These are phyloP conservation scores for Nakaseomyces sp. DNA, from an alignment of 1,139 yeast genomes.

Conservation along the genomic window DNA sequence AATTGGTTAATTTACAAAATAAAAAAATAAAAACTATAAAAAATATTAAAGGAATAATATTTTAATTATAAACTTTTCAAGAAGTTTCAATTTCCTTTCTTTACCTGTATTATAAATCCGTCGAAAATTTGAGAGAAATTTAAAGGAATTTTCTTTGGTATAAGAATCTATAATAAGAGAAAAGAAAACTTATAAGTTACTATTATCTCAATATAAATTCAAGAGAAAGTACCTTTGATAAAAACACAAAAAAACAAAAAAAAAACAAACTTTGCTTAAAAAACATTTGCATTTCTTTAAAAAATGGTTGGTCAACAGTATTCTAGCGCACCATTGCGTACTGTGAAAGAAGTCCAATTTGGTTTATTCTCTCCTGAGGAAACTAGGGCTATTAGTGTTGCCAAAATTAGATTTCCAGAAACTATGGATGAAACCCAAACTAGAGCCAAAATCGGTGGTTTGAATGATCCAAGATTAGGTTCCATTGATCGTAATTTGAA, in stretches of 20 bases:
- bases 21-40: not conserved
- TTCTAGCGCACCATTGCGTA: conserved; percentile 95
- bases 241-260: not conserved
- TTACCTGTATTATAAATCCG: not conserved
- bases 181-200: too few species aligned
- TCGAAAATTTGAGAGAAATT: not conserved
- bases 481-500: conserved; percentile 93
- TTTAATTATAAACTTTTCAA: not conserved
- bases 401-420: conserved; percentile 95
- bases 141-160: too few species aligned
- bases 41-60: not conserved
- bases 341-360: conserved; percentile 96
- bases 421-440: conserved; percentile 97
- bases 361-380: conserved; percentile 98
- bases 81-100: not conserved
- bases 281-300: not conserved
- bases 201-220: too few species aligned
- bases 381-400: conserved; percentile 91
- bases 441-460: conserved; percentile 92
- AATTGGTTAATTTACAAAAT: conserved; percentile 3
- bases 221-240: too few species aligned
- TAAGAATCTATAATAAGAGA: too few species aligned
- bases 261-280: conserved; percentile 1
- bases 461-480: conserved; percentile 94
- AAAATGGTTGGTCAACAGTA: conserved; percentile 61